Base-by-base conservation (phyloP, 140 eudicot species). In the Ambrosia hybrid region DNA sequence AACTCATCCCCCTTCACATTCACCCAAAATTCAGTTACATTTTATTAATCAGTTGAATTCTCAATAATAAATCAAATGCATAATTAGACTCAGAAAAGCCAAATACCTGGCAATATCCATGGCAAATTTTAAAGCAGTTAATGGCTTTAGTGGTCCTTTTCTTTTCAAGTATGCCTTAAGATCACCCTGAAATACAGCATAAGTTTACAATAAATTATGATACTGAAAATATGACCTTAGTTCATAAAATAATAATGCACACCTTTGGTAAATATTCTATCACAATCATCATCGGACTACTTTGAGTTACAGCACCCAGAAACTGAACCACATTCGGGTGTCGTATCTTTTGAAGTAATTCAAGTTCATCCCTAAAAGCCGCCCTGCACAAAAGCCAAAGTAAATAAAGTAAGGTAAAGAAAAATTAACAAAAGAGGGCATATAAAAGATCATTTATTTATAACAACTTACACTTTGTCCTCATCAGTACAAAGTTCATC, bases 231-330 rank as follows among this genome's bases (percentile, higher is more conserved):
- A 38, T 13, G 37, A n/a, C 61, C 49, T 34, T 33, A 60, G 57
- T 38, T 53, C 26, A 52, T 53, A 13, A 55, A 41, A 59, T 59
- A 17, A 21, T 12, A 61, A 72, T 8, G 39, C 53, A 51, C 26
- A 88, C 97, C 96, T 94, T 88, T 11, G 99, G 96, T 60, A 94
- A 75, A 75, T 84, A 90, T 81, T 94, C 99, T 16, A 88, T 82
- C 61, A 94, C 95, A 74, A 94, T 94, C 99, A 94, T 94, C 99
- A 94, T 94, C 16, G 99, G 99, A 84, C 90, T 90, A 83, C 94
- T 91, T 83, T 94, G 99, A 73, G 99, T 94, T 37, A 94, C 97
- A 69, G 99, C 99, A 38, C 99, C 99, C 12, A 94, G 85, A 81
- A 94, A 94, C 57, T 94, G 99, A 57, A 94, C 99, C 41, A 94